Conservation (phyloP, 306 rosid species). For the Prunus salicina region DNA sequence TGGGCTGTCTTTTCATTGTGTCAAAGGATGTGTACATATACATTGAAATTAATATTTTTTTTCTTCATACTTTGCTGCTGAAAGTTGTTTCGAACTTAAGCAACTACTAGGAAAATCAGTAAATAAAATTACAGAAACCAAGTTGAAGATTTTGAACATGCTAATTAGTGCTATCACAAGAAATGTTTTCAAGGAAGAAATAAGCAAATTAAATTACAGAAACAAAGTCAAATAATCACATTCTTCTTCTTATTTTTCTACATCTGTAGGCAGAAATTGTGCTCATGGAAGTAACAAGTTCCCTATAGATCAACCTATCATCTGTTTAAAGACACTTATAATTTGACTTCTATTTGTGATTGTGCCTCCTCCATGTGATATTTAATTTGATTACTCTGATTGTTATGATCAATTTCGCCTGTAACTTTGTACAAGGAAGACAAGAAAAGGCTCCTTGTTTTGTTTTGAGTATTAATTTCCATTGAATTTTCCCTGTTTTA, state of each 20-base stretch:
- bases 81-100: neutral
- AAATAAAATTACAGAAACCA: neutral
- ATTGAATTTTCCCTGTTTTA: neutral
- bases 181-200: neutral
- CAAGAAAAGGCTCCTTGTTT: neutral
- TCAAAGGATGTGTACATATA: neutral
- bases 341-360: neutral
- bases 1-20: neutral
- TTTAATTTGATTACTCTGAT: neutral
- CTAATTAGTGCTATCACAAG: neutral
- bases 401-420: neutral
- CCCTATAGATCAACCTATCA: neutral
- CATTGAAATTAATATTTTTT: neutral
- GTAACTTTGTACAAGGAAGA: neutral
- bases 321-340: neutral
- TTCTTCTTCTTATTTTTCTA: too few species aligned
- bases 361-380: neutral
- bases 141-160: neutral
- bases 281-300: too few species aligned
- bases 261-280: too few species aligned
- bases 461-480: neutral
- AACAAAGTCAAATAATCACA: too few species aligned
- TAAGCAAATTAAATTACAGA: too few species aligned
- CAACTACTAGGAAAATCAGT: neutral
- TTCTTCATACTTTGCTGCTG: neutral